Conservation (phyloP, 805 yeast genomes). For the Candida michaelii region DNA sequence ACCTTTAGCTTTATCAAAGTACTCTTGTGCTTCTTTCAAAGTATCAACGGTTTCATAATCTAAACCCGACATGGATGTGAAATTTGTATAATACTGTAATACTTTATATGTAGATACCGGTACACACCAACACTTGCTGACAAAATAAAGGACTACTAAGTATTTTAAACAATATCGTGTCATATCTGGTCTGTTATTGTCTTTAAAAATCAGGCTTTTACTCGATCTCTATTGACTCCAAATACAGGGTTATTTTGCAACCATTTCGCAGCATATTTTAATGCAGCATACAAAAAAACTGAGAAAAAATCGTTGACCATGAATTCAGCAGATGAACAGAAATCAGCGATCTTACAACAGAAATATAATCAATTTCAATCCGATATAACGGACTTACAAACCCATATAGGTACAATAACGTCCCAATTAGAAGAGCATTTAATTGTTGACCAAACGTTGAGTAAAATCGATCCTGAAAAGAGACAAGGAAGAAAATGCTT, state of each 20-base stretch:
- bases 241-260: neutral
- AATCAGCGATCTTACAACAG: slow-evolving; percentile 41
- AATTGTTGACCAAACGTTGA: slow-evolving; percentile 42
- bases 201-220: too few relatives aligned
- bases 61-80: neutral
- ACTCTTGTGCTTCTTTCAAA: neutral
- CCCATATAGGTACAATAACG: slow-evolving; percentile 33
- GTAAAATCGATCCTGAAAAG: slow-evolving; percentile 31
- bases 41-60: neutral
- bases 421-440: slow-evolving; percentile 41
- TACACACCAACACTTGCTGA: too few relatives aligned
- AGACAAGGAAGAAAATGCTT: slow-evolving; percentile 69
- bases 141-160: too few relatives aligned
- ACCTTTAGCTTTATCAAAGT: slow-evolving; percentile 2
- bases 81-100: neutral
- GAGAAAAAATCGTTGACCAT: slow-evolving; percentile 2
- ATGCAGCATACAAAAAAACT: neutral
- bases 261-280: slow-evolving; percentile 1
- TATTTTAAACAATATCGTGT: too few relatives aligned
- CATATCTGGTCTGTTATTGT: too few relatives aligned
- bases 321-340: slow-evolving; percentile 23
- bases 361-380: slow-evolving; percentile 43
- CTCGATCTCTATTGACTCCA: too few relatives aligned
- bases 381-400: slow-evolving; percentile 36
- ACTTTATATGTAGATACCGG: neutral